A percentile compares a stretch with the other conserved stretches of the same genome.
phyloP scores from a whole-genome alignment of 768 basidiomycete genomes.

The Asterophora parasitica region DNA sequence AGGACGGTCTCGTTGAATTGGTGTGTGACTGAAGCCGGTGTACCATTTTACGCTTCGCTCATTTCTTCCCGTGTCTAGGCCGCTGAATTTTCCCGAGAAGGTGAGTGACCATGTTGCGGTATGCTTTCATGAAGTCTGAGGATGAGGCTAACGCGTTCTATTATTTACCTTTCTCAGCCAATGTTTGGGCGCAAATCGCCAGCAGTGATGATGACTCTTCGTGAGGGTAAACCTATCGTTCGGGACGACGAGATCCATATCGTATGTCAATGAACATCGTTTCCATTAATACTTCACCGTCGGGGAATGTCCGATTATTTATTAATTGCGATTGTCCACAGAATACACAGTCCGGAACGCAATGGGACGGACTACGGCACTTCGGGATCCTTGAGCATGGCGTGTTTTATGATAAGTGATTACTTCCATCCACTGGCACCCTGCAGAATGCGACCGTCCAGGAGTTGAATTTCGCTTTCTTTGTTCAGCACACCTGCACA shows the following conservation, averaged over 20 bases:
- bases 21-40: constrained; percentile 29
- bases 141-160: background rate
- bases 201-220: constrained; percentile 38
- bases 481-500: constrained; percentile 36
- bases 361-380: constrained; percentile 67
- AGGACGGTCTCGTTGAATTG: constrained; percentile 58
- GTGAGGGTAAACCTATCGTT: constrained; percentile 21
- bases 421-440: too few relatives aligned
- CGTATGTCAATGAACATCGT: constrained; percentile 25
- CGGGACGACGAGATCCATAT: constrained; percentile 56
- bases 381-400: constrained; percentile 48
- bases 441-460: too few relatives aligned
- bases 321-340: constrained; percentile 17
- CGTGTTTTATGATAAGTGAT: constrained; percentile 61
- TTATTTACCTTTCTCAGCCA: constrained; percentile 34
- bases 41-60: background rate
- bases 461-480: background rate
- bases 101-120: constrained; percentile 23
- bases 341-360: constrained; percentile 70
- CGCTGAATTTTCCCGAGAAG: constrained; percentile 62
- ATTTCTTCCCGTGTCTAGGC: constrained; percentile 37
- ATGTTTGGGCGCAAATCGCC: constrained; percentile 52
- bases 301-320: background rate
- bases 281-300: background rate
- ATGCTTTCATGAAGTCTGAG: background rate